Base-by-base conservation (phyloP, 768 basidiomycete genomes). In the Polyporus arcularius region DNA sequence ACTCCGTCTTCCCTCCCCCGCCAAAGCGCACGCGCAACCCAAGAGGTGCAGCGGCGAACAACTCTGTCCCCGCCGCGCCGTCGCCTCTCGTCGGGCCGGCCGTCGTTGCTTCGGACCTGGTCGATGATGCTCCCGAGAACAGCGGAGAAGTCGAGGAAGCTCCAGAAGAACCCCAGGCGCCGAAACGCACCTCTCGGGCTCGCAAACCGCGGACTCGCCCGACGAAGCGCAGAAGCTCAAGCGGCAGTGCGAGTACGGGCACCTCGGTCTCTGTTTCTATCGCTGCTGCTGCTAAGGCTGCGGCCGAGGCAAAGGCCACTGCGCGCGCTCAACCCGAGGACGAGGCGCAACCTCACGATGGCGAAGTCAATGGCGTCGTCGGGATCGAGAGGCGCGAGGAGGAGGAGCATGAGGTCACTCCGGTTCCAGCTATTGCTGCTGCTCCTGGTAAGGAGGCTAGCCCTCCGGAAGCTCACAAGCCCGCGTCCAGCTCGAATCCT, bases 11-110 rank as follows among this genome's bases (percentile, higher is more conserved):
- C 67, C 87, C 88, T 8, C 66, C 69, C 4, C 71, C 71, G n/a
- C 84, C 87, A 11, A 89, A 88, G 73, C 80, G 86, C 28, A 78
- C 84, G 18, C 81, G 87, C 30, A 75, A 80, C 56, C 80, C 85
- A 6, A 74, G 87, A 61, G 79, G 78, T 26, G 69, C 68, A 14
- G 72, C 72, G 65, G 71, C 58, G 31, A 65, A 68, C 26, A 54
- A 53, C n/a, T 69, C 68, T 15, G 61, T 56, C 11, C 35, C 60
- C 8, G 66, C 66, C 12, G 68, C 67, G 26, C 62, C 62, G 21
- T 71, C 70, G 2, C 70, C 70, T 4, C 63, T 60, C 57, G 51
- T 72, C 62, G 65, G 67, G 57, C 45, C 52, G 56, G 80, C 78
- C 0, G 80, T 78, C n/a, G 76, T 75, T 2, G 75, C 78, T 16